A percentile compares a stretch with the other conserved stretches of the same genome.
These are phyloP conservation scores for Salix suchowensis DNA, from an alignment of 345 rosid species.

Conservation along the genomic window DNA sequence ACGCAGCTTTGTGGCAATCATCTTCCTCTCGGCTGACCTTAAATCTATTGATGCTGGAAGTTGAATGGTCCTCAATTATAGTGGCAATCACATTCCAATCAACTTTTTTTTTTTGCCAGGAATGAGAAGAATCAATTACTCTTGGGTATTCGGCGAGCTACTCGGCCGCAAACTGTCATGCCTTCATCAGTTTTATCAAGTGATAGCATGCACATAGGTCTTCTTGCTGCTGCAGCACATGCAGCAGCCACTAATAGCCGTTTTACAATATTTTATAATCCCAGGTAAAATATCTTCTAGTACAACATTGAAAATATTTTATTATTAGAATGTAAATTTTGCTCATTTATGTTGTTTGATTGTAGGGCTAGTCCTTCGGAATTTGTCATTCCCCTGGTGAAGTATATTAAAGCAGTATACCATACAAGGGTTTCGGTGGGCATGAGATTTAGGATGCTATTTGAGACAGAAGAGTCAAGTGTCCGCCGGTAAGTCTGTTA, in stretches of 20 bases:
- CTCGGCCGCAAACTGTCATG: neutral
- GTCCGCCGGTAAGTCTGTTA: neutral
- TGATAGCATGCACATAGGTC: neutral
- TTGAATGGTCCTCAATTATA: neutral
- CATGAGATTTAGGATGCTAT: neutral
- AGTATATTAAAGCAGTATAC: neutral
- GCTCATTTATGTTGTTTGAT: neutral
- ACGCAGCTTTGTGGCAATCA: neutral
- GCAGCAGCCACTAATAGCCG: neutral
- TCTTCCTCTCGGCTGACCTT: neutral
- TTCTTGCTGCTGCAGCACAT: neutral
- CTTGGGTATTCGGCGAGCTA: neutral
- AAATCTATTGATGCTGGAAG: neutral
- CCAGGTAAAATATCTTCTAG: neutral
- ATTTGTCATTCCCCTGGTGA: neutral
- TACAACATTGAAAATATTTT: neutral
- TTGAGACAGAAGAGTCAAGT: neutral
- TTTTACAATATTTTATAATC: neutral
- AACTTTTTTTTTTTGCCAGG: neutral
- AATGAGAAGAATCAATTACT: neutral
- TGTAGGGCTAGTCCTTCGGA: conserved; percentile 16
- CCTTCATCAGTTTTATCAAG: neutral
- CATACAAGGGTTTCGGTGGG: neutral
- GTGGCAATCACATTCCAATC: neutral
- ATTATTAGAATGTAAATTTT: neutral